phyloP scores from a whole-genome alignment of 2,329 filamentous ascomycete genomes.

The Lomentospora prolificans region DNA sequence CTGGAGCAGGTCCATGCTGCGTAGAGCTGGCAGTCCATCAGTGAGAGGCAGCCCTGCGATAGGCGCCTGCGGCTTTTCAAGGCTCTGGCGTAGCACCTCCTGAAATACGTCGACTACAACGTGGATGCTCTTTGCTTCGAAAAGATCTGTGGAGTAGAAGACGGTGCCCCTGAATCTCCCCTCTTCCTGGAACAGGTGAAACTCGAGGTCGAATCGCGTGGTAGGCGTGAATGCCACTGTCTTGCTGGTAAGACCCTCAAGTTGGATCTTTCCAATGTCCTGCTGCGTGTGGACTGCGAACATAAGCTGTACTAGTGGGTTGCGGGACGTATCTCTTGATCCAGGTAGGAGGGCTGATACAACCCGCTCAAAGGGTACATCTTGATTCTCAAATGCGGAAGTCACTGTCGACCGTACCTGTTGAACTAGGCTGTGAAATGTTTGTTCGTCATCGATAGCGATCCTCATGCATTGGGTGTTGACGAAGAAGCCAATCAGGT shows the following conservation, averaged over 20 bases:
- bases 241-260: background rate
- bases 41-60: background rate
- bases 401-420: constrained; percentile 12
- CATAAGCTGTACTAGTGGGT: constrained; percentile 13
- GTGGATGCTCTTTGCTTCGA: constrained; percentile 10
- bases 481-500: constrained; percentile 8
- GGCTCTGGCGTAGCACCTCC: constrained; percentile 10
- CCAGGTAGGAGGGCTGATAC: constrained; percentile 9
- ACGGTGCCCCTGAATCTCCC: background rate
- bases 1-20: constrained; percentile 9
- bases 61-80: background rate
- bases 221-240: background rate
- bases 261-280: background rate
- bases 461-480: constrained; percentile 7
- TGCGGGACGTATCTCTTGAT: constrained; percentile 9
- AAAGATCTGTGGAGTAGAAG: background rate
- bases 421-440: constrained; percentile 12
- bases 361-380: constrained; percentile 16
- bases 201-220: background rate
- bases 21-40: background rate
- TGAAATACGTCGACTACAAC: constrained; percentile 13
- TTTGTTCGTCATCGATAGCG: constrained; percentile 9
- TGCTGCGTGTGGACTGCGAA: constrained; percentile 16
- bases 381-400: constrained; percentile 14
- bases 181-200: background rate